Evolutionary conservation across 2,329 filamentous ascomycete species (phyloP), one percentile per base, ranked within the genome.

Genomic region (Epichloe sylvatica): DNA sequence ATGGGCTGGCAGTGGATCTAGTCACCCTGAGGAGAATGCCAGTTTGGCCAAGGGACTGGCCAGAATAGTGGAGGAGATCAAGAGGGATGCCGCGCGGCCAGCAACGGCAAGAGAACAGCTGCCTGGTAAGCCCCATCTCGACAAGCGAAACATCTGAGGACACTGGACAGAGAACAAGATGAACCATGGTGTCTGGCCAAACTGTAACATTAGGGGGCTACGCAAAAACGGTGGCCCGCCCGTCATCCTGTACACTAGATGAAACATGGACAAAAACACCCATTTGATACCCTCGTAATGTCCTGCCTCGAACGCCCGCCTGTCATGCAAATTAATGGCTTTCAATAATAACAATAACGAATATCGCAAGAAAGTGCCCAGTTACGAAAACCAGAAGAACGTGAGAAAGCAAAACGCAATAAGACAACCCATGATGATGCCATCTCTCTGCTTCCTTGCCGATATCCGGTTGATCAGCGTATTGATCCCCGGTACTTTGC

Each of bases 401-500:
- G 94, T 69, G 59, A 97, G 68, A 62, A 94, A 94, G 69, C 92
- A 97, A 58, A 95, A 77, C 0, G 89, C 90, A 60, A 98, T 89
- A 61, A 98, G 95, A 44, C 75, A 73, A 17, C 88, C 92, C 71
- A 98, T 77, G 56, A 98, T 95, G 57, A 98, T 83, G 33, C 90
- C 90, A 67, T 98, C 92, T 59, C 92, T 82, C 65, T 91, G 81
- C 77, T 94, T 94, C 74, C 94, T 94, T 51, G 87, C 83, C 47
- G 90, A 91, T 67, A 98, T 98, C 68, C 87, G 84, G 47, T 82
- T 81, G 59, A 98, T 97, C 62, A 98, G 71, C 47, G 82, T 82
- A 67, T 97, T 98, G 59, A 98, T 81, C 1, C 92, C 92, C 0
- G 92, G 92, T 15, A 98, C 84, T 63, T 94, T 85, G 62, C 86